Conservation (phyloP, 108 stramenopile genomes). For the Stephanodiscus triporus region DNA sequence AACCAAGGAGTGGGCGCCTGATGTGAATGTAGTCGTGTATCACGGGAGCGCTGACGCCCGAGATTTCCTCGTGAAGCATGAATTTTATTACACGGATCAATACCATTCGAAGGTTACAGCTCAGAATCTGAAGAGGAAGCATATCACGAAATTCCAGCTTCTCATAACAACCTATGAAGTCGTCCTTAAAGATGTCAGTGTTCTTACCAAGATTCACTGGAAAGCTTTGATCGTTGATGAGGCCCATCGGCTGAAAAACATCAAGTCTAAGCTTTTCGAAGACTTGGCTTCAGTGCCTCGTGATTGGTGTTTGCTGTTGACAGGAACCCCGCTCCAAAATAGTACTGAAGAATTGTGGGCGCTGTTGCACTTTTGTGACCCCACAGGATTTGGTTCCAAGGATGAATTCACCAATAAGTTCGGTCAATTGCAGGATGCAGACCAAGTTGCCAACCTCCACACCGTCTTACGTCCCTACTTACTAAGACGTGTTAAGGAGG, state of each 20-base stretch:
- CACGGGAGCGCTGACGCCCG: slow-evolving; percentile 92
- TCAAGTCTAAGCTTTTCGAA: slow-evolving; percentile 23
- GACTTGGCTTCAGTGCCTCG: slow-evolving; percentile 78
- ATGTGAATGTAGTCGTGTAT: slow-evolving; percentile 93
- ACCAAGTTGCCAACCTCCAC: slow-evolving; percentile 92
- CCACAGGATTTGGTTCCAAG: slow-evolving; percentile 62
- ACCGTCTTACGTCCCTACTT: slow-evolving; percentile 91
- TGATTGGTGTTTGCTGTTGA: slow-evolving; percentile 90
- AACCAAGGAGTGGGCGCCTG: slow-evolving; percentile 90
- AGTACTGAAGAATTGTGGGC: slow-evolving; percentile 96
- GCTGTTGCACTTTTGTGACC: slow-evolving; percentile 85
- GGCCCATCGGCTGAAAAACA: slow-evolving; percentile 84
- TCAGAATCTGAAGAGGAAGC: slow-evolving; percentile 68
- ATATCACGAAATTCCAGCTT: slow-evolving; percentile 91
- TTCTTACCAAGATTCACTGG: slow-evolving; percentile 84
- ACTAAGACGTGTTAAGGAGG: slow-evolving; percentile 96
- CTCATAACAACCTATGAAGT: slow-evolving; percentile 97
- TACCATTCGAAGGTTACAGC: slow-evolving; percentile 70
- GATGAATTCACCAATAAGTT: slow-evolving; percentile 84
- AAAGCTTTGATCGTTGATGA: slow-evolving; percentile 87
- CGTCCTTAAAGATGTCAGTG: slow-evolving; percentile 79
- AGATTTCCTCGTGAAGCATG: slow-evolving; percentile 83
- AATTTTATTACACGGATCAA: slow-evolving; percentile 89
- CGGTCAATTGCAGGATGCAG: slow-evolving; percentile 81
- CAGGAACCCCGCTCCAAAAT: slow-evolving; percentile 98